These are phyloP conservation scores for Zizania palustris DNA, from an alignment of 202 grass and related monocot genomes.

Conservation along the genomic window DNA sequence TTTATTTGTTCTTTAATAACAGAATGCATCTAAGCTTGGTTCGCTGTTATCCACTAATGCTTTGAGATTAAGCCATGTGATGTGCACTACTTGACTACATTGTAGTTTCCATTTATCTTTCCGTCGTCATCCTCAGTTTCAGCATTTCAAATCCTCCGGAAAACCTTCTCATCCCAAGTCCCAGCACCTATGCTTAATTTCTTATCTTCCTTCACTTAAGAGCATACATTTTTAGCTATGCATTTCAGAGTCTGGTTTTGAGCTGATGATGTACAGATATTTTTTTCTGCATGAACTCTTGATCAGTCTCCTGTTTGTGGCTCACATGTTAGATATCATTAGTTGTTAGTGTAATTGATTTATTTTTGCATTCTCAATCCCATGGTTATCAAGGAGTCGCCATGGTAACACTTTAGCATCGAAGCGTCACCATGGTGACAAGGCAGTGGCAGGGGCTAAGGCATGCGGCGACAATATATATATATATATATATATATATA, in stretches of 20 bases:
- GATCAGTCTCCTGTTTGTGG: slow-evolving; percentile 19
- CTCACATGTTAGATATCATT: neutral
- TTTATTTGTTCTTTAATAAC: slow-evolving; percentile 3
- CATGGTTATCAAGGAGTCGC: too few species aligned
- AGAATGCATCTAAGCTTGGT: slow-evolving; percentile 4
- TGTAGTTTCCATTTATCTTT: slow-evolving; percentile 10
- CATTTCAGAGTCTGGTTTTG: slow-evolving; percentile 20
- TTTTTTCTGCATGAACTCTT: slow-evolving; percentile 32
- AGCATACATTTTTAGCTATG: slow-evolving; percentile 9
- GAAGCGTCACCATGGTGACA: too few species aligned
- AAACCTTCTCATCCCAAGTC: slow-evolving; percentile 21
- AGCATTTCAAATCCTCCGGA: slow-evolving; percentile 24
- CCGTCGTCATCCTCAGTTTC: slow-evolving; percentile 11
- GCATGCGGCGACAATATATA: too few species aligned
- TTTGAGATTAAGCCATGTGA: neutral
- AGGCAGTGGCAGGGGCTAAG: too few species aligned
- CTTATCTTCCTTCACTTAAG: neutral
- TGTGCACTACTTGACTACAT: neutral
- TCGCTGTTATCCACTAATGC: slow-evolving; percentile 21
- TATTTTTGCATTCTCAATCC: neutral
- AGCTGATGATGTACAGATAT: slow-evolving; percentile 9
- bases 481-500: too few species aligned
- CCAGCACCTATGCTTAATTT: slow-evolving; percentile 2
- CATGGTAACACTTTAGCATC: too few species aligned
- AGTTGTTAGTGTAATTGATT: neutral